Percentiles rank a stretch among this genome's conserved stretches.
These are phyloP conservation scores for Tolypocladium ophioglossoides DNA, from an alignment of 2,329 filamentous ascomycete species.

Conservation along the genomic window DNA sequence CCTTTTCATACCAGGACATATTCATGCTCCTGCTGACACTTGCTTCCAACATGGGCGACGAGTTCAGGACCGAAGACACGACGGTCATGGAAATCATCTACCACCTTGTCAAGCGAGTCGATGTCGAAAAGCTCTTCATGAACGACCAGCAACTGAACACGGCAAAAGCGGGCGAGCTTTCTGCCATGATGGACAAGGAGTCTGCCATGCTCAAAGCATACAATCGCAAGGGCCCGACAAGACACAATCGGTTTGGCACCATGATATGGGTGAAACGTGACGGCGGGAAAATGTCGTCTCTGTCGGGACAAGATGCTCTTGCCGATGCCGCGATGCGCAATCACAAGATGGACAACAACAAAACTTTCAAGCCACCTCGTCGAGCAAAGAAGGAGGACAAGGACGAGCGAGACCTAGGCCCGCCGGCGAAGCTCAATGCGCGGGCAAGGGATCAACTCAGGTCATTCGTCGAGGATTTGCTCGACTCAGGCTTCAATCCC, in stretches of 20 bases:
- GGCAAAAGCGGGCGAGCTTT: constrained; percentile 63
- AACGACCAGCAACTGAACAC: constrained; percentile 60
- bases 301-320: constrained; percentile 82
- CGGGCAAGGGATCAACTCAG: constrained; percentile 68
- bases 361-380: constrained; percentile 79
- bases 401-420: constrained; percentile 66
- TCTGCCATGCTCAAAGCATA: constrained; percentile 70
- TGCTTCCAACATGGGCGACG: constrained; percentile 85
- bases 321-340: constrained; percentile 62
- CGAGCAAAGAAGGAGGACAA: constrained; percentile 49
- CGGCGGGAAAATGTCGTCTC: constrained; percentile 70
- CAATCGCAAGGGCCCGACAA: constrained; percentile 66
- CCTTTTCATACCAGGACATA: constrained; percentile 84
- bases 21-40: constrained; percentile 77
- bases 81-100: constrained; percentile 88
- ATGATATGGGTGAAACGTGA: constrained; percentile 95
- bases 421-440: constrained; percentile 56
- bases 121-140: constrained; percentile 77
- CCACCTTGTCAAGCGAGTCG: constrained; percentile 82
- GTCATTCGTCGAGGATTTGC: constrained; percentile 80
- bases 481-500: constrained; percentile 93
- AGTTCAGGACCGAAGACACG: constrained; percentile 82
- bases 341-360: constrained; percentile 81
- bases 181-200: constrained; percentile 68
- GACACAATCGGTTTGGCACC: constrained; percentile 90